Evolutionary conservation across 1,284 basidiomycete species (phyloP).

Genomic region (Papiliotrema terrestris): DNA sequence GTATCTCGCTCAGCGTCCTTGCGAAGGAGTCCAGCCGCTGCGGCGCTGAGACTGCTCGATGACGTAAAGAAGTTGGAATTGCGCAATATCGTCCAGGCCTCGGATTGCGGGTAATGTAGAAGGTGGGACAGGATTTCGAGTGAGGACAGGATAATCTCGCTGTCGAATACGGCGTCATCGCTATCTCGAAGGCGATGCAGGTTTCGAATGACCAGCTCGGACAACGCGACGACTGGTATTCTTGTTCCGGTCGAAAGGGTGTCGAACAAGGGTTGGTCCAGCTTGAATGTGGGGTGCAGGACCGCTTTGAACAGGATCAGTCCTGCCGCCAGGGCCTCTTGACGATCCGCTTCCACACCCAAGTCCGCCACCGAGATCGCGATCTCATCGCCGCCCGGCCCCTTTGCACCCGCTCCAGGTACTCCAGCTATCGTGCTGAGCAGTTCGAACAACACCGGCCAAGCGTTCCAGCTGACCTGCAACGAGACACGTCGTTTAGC

Average conservation of each 20-base stretch:
- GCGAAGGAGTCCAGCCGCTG: constrained; percentile 29
- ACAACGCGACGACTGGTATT: neutral
- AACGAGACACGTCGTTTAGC: neutral
- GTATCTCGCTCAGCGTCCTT: constrained; percentile 28
- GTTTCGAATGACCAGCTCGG: constrained; percentile 26
- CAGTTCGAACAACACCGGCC: constrained; percentile 35
- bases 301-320: constrained; percentile 28
- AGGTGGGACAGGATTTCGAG: constrained; percentile 35
- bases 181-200: constrained; percentile 12
- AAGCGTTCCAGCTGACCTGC: constrained; percentile 25
- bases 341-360: constrained; percentile 21
- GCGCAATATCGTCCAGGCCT: constrained; percentile 33
- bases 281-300: constrained; percentile 20
- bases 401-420: neutral
- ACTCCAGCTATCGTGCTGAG: constrained; percentile 28
- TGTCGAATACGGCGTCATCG: constrained; percentile 8
- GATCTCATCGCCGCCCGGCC: constrained; percentile 4
- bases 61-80: constrained; percentile 38
- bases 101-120: neutral
- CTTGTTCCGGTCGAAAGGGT: neutral
- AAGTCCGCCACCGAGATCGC: constrained; percentile 29
- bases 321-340: constrained; percentile 24
- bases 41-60: constrained; percentile 21
- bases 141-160: constrained; percentile 19
- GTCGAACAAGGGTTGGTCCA: constrained; percentile 4